Evolutionary conservation across 2,329 filamentous ascomycete genomes (phyloP).

Genomic region (Aspergillus sp.): DNA sequence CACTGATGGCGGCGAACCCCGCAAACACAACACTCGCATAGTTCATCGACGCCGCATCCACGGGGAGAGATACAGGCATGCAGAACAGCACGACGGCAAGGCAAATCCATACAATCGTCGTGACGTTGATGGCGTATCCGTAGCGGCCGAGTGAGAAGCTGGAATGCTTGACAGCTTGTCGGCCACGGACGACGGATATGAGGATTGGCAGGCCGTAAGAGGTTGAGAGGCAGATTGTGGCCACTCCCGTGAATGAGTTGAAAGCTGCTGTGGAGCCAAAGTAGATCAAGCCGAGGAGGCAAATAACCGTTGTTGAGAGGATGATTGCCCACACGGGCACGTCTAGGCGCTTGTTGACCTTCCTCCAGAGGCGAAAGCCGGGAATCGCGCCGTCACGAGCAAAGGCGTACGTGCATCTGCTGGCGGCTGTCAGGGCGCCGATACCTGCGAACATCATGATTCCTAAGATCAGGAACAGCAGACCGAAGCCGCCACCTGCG

Average conservation of each 20-base stretch:
- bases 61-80: slow-evolving; percentile 69
- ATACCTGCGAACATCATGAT: slow-evolving; percentile 78
- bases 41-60: slow-evolving; percentile 64
- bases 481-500: slow-evolving; percentile 72
- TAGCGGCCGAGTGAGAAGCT: slow-evolving; percentile 71
- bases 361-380: slow-evolving; percentile 67
- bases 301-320: slow-evolving; percentile 70
- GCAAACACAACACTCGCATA: slow-evolving; percentile 70
- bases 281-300: slow-evolving; percentile 75
- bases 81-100: slow-evolving; percentile 75
- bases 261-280: slow-evolving; percentile 78
- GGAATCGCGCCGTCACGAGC: slow-evolving; percentile 76
- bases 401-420: slow-evolving; percentile 76
- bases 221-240: slow-evolving; percentile 76
- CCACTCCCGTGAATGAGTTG: slow-evolving; percentile 78
- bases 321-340: slow-evolving; percentile 73
- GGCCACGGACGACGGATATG: slow-evolving; percentile 68
- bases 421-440: slow-evolving; percentile 74
- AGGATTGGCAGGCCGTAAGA: slow-evolving; percentile 78
- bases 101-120: slow-evolving; percentile 72
- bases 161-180: slow-evolving; percentile 68
- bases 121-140: slow-evolving; percentile 69
- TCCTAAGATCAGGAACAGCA: slow-evolving; percentile 75
- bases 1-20: slow-evolving; percentile 63
- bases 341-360: slow-evolving; percentile 67